Base-by-base conservation (phyloP, 1,284 basidiomycete genomes). In the Peniophora sp. region DNA sequence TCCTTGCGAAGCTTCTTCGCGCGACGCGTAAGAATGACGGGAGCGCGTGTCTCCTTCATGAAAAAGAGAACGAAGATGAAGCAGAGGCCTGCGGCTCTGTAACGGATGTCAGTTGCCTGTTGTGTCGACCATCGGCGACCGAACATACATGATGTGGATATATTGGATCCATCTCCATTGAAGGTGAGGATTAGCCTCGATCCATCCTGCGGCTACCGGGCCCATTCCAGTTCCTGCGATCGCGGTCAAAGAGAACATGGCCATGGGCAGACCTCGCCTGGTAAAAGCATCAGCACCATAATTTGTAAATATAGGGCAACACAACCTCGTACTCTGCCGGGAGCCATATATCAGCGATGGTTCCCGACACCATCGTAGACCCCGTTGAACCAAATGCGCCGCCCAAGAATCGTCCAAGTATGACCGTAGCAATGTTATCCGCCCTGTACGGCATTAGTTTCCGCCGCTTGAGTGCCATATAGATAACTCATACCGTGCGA, bases 121-220 rank as follows among this genome's bases (percentile, higher is more conserved):
- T 16, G 39, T 46, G 17, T 27, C 24, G 45, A 35, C 41, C 43
- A 50, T 35, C 39, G 52, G 35, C 17, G 11, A 41, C 8, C 27
- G 38, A 5, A 66, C 73, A 20, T 52, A 79, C 80, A 83, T 87
- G 61, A 82, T 71, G 55, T 85, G 79, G 25, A 90, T 75, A 86
- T 87, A 90, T 64, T 89, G 81, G 12, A 91, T 88, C 88, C 89
- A 91, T 35, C 85, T 72, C 89, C 89, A 92, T 50, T 72, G 70
- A 32, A 91, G 61, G 8, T 67, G 67, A 0, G 68, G 63, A 52
- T 83, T 78, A 59, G 80, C 75, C 59, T 86, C 85, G 6, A 89
- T 79, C 78, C 81, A 89, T 2, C 83, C 83, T 3, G 79, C 75
- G n/a, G 75, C 69, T 0, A 85, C 66, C 1, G 85, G 80, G 1